These are phyloP conservation scores for Hemerocallis citrina DNA, from an alignment of 106 monocot genomes.

Conservation along the genomic window DNA sequence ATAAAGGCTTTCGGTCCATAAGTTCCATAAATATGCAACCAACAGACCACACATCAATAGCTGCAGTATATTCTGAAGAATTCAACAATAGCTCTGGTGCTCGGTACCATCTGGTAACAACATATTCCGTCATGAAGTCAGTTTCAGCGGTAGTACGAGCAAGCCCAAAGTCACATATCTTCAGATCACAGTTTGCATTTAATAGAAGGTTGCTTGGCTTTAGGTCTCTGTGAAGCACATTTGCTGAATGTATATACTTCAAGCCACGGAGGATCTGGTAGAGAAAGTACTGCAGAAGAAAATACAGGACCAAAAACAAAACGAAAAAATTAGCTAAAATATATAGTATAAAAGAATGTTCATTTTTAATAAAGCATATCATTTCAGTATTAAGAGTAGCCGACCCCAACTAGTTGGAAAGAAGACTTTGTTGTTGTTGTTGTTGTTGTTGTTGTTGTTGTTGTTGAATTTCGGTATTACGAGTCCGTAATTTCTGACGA, in stretches of 20 bases:
- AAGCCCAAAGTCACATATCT: slow-evolving; percentile 97
- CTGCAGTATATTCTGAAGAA: slow-evolving; percentile 89
- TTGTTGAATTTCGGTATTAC: too few relatives aligned
- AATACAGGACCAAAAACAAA: neutral
- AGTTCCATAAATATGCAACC: slow-evolving; percentile 99
- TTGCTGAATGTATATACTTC: slow-evolving; percentile 98
- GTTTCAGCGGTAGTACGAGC: slow-evolving; percentile 94
- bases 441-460: too few relatives aligned
- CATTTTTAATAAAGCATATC: neutral
- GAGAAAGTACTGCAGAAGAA: slow-evolving; percentile 74
- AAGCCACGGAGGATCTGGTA: slow-evolving; percentile 97
- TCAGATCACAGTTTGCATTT: slow-evolving; percentile 96
- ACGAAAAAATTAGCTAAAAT: neutral
- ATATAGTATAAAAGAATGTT: neutral
- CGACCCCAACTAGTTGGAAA: neutral
- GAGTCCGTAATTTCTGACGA: too few relatives aligned
- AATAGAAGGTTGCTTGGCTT: slow-evolving; percentile 96
- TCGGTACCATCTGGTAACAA: slow-evolving; percentile 97
- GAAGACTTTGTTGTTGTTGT: too few relatives aligned
- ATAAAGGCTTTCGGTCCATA: slow-evolving; percentile 87
- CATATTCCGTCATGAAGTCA: slow-evolving; percentile 99
- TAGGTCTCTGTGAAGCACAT: slow-evolving; percentile 96
- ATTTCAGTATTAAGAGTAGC: neutral
- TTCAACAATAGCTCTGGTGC: slow-evolving; percentile 89
- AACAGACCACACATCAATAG: slow-evolving; percentile 98